These are phyloP conservation scores for Wickerhamiella musiphila DNA, from an alignment of 805 yeast genomes.

Conservation along the genomic window DNA sequence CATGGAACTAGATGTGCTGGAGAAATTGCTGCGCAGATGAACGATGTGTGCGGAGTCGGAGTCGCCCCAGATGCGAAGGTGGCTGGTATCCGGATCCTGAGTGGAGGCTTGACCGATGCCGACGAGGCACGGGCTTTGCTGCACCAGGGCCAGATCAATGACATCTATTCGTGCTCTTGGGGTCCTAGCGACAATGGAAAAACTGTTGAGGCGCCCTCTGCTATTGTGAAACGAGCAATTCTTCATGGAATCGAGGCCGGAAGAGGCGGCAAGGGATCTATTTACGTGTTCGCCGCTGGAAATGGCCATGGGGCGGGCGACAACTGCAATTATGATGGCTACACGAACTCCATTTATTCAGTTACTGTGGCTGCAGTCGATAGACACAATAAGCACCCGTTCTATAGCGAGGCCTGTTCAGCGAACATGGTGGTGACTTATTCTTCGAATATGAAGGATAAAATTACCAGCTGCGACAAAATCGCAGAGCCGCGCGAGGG, in stretches of 20 bases:
- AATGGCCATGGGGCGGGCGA: slow-evolving; percentile 76
- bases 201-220: slow-evolving; percentile 72
- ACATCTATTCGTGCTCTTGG: slow-evolving; percentile 95
- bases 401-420: slow-evolving; percentile 80
- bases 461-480: slow-evolving; percentile 59
- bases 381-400: slow-evolving; percentile 69
- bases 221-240: slow-evolving; percentile 62
- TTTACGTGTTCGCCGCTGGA: slow-evolving; percentile 92
- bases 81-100: slow-evolving; percentile 75
- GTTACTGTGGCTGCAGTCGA: slow-evolving; percentile 92
- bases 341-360: slow-evolving; percentile 87
- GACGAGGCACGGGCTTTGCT: slow-evolving; percentile 85
- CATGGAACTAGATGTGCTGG: slow-evolving; percentile 99
- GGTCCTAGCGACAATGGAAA: slow-evolving; percentile 91
- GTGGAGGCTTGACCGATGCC: slow-evolving; percentile 61
- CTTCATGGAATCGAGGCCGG: slow-evolving; percentile 76
- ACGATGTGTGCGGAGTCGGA: slow-evolving; percentile 87
- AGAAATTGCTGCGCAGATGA: slow-evolving; percentile 74
- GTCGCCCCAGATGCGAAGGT: slow-evolving; percentile 82
- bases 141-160: slow-evolving; percentile 66
- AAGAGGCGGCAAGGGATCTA: slow-evolving; percentile 59
- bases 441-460: slow-evolving; percentile 79
- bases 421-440: slow-evolving; percentile 91
- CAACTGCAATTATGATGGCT: slow-evolving; percentile 92
- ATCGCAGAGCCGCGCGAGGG: too few species aligned